Percentiles rank a stretch among this genome's conserved stretches.
These are phyloP conservation scores for Colletotrichum paranaense DNA, from an alignment of 2,329 filamentous ascomycete species.

Conservation along the genomic window DNA sequence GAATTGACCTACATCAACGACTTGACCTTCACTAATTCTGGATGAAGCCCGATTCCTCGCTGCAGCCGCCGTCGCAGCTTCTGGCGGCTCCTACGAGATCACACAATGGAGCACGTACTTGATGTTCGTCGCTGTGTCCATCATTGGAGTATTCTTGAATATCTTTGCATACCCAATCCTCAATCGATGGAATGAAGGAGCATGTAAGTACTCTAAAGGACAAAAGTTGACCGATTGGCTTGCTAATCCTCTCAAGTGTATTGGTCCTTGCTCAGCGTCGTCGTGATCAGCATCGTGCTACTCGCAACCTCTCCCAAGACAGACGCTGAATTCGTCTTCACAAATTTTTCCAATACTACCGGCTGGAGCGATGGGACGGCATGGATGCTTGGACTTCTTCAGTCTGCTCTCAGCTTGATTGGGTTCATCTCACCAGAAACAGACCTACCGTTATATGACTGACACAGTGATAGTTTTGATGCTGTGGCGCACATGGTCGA, in stretches of 20 bases:
- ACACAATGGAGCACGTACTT: conserved; percentile 53
- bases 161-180: conserved; percentile 54
- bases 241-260: conserved; percentile 42
- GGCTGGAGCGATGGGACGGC: conserved; percentile 59
- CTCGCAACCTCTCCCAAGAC: conserved; percentile 57
- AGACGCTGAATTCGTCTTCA: conserved; percentile 54
- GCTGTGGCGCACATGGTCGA: conserved; percentile 47
- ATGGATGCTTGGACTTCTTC: conserved; percentile 59
- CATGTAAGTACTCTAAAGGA: conserved; percentile 42
- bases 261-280: conserved; percentile 54
- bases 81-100: conserved; percentile 49
- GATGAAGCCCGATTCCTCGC: conserved; percentile 54
- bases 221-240: no score
- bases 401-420: conserved; percentile 48
- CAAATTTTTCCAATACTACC: conserved; percentile 56
- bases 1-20: neutral
- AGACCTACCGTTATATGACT: no score
- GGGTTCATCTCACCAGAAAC: conserved; percentile 44
- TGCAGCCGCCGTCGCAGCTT: conserved; percentile 53
- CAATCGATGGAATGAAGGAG: conserved; percentile 54
- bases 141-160: conserved; percentile 51
- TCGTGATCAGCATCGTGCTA: conserved; percentile 56
- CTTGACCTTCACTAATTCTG: neutral
- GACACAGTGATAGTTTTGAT: conserved; percentile 43
- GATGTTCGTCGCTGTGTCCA: conserved; percentile 53